Evolutionary conservation across 164 flowering plant species (phyloP).

Genomic region (Tetrastigma voinierianum): DNA sequence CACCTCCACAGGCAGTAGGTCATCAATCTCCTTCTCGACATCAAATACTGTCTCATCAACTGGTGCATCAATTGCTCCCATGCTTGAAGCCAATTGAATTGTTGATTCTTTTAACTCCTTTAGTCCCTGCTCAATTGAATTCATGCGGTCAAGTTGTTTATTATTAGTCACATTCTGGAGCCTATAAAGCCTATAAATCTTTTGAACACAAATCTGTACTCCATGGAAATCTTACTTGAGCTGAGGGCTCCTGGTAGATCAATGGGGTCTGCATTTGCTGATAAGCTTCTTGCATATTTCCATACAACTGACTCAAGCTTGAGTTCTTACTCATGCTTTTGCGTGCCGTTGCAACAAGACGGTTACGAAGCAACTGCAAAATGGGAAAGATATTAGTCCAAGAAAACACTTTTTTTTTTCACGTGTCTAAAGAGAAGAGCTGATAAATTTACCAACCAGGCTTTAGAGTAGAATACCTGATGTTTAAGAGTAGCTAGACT

Average conservation of each 20-base stretch:
- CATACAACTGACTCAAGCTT: slow-evolving; percentile 87
- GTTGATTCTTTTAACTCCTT: slow-evolving; percentile 89
- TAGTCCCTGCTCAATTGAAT: slow-evolving; percentile 57
- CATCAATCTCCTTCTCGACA: slow-evolving; percentile 97
- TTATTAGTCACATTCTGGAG: no score
- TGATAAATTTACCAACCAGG: no score
- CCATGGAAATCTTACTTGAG: slow-evolving; percentile 32
- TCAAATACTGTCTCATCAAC: slow-evolving; percentile 92
- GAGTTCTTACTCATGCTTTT: slow-evolving; percentile 67
- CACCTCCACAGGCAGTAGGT: slow-evolving; percentile 91
- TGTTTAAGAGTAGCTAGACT: slow-evolving; percentile 97
- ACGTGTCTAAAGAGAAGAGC: background rate
- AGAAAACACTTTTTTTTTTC: background rate
- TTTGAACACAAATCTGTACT: background rate
- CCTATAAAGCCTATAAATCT: background rate
- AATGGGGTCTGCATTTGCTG: slow-evolving; percentile 95
- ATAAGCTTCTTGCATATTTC: slow-evolving; percentile 95
- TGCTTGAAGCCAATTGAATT: slow-evolving; percentile 79
- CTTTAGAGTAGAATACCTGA: slow-evolving; percentile 49
- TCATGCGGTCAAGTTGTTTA: background rate
- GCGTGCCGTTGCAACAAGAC: slow-evolving; percentile 79
- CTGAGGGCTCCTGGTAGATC: slow-evolving; percentile 68
- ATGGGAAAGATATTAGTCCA: background rate
- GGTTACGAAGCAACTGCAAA: slow-evolving; percentile 81
- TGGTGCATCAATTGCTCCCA: slow-evolving; percentile 84